phyloP scores from a whole-genome alignment of 2,329 filamentous ascomycete genomes.

The Xylariales sp. region DNA sequence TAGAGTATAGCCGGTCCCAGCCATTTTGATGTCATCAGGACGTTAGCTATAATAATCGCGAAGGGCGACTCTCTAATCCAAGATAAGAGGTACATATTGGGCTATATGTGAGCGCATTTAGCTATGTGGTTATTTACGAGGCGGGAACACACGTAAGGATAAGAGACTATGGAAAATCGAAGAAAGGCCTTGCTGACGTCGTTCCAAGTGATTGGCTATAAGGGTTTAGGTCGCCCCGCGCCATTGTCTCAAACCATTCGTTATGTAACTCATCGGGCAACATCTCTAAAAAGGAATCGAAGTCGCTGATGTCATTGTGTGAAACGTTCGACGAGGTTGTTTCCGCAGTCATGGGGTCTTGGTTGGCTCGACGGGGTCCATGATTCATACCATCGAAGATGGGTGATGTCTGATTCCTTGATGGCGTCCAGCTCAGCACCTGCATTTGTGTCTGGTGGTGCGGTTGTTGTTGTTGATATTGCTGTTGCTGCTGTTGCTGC shows the following conservation, averaged over 20 bases:
- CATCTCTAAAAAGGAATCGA: slow-evolving; percentile 34
- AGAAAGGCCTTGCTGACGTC: slow-evolving; percentile 17
- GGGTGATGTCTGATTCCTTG: slow-evolving; percentile 1
- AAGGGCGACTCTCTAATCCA: neutral
- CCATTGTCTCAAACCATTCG: slow-evolving; percentile 31
- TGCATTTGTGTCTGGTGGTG: slow-evolving; percentile 14
- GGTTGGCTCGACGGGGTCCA: neutral
- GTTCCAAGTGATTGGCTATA: neutral
- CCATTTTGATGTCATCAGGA: neutral
- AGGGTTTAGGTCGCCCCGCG: neutral
- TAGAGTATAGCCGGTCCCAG: neutral
- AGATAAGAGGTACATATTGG: slow-evolving; percentile 1
- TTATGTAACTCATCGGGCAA: slow-evolving; percentile 29
- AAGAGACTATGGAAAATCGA: slow-evolving; percentile 12
- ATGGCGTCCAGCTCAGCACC: neutral
- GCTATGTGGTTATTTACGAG: neutral
- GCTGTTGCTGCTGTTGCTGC: slow-evolving; percentile 14
- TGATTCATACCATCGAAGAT: slow-evolving; percentile 7
- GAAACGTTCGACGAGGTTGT: slow-evolving; percentile 2
- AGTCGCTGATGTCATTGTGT: slow-evolving; percentile 15
- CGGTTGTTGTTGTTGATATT: slow-evolving; percentile 7
- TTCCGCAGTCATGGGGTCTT: neutral
- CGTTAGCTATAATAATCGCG: neutral
- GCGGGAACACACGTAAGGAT: neutral
- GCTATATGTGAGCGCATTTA: neutral